Conservation (phyloP, 352 stramenopile genomes). For the Pythium plurisporium region DNA sequence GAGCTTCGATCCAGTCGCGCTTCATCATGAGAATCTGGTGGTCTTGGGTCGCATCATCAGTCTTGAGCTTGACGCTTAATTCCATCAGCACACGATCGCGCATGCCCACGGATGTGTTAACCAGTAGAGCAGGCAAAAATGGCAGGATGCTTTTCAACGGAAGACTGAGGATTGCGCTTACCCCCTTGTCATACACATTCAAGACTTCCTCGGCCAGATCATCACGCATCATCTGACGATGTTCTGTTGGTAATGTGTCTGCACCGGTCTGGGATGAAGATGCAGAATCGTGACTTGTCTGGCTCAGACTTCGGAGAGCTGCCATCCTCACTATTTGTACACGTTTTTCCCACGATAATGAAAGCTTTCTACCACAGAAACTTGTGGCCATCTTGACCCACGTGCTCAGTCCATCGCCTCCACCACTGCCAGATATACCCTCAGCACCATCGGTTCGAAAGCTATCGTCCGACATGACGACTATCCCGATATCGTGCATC, state of each 20-base stretch:
- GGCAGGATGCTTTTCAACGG: constrained; percentile 64
- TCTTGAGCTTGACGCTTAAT: constrained; percentile 86
- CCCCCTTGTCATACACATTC: constrained; percentile 20
- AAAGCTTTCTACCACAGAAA: constrained; percentile 59
- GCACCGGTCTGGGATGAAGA: background rate
- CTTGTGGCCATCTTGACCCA: constrained; percentile 70
- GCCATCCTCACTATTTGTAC: constrained; percentile 54
- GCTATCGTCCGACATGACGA: constrained; percentile 37
- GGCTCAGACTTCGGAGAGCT: constrained; percentile 55
- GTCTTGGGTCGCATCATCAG: constrained; percentile 58
- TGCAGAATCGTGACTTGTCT: background rate
- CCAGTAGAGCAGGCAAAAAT: constrained; percentile 65
- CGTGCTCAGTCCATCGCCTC: constrained; percentile 33
- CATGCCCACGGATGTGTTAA: constrained; percentile 40
- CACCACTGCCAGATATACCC: constrained; percentile 5
- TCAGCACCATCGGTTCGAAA: constrained; percentile 25
- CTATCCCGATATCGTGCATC: constrained; percentile 44
- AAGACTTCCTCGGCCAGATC: background rate
- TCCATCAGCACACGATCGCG: constrained; percentile 84
- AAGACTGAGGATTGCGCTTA: constrained; percentile 44
- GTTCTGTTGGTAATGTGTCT: background rate
- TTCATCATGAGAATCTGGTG: constrained; percentile 74
- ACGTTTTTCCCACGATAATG: constrained; percentile 76
- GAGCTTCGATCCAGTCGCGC: constrained; percentile 63
- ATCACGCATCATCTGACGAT: background rate